Evolutionary conservation across 148 eudicot species (phyloP), one percentile per base, ranked within the genome.

Genomic region (Linanthus parryae): DNA sequence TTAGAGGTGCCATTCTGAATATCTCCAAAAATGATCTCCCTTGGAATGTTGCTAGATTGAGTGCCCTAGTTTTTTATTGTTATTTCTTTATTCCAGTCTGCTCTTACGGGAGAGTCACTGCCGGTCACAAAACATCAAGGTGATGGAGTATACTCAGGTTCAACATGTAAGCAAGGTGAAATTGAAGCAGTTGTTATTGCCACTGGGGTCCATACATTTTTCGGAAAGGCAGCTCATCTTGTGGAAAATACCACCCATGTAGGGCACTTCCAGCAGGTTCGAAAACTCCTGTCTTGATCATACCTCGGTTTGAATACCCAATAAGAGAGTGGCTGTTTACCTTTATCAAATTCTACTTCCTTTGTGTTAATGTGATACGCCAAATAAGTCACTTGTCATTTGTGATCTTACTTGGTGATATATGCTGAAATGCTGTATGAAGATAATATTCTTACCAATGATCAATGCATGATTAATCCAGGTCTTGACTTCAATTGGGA

Each of bases 141-240:
- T 31, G 75, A 64, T 8, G 80, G 67, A 11, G 80, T 87, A 38
- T 87, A 76, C 67, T 87, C 95, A 12, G 95, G 95, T 29, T 83
- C 91, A 33, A 83, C 91, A 12, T 83, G 91, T 62, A 87, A 87
- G 57, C 91, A 83, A 75, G 95, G 95, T 15, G 95, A 87, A 57
- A 80, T 87, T 8, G 91, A 87, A 40, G 95, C 91, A 29, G 73
- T 87, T 14, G 91, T 87, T 35, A 83, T 77, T 23, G 95, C 91
- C 1, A 87, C 95, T 3, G 91, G 95, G 13, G 70, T 87, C 23
- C 82, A 87, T 52, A 83, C 88, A 23, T 87, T 87, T 80, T 87
- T 87, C 23, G 95, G 95, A 29, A 80, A 83, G 56, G 95, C 95
- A 47, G 95, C 91, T 62, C 95, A 87, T 78, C 84, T 87, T 30